Evolutionary conservation across 208 protist genomes (phyloP).

Genomic region (Acanthamoeba castellanii): DNA sequence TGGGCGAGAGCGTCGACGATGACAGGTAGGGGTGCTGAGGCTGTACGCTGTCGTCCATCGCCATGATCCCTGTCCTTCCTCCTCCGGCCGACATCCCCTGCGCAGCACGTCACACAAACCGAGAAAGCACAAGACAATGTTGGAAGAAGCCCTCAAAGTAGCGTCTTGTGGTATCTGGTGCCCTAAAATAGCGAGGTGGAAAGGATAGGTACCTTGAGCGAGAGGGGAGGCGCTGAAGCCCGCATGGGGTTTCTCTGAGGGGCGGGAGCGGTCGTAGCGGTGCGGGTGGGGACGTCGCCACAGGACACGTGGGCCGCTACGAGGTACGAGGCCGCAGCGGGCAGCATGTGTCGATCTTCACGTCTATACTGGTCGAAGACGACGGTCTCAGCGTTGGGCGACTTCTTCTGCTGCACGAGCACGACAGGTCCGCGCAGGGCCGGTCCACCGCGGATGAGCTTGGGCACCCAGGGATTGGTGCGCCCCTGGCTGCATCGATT

Average conservation of each 20-base stretch:
- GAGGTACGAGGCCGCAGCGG: slow-evolving; percentile 45
- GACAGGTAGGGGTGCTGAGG: slow-evolving; percentile 43
- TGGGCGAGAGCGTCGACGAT: background rate
- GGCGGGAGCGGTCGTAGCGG: background rate
- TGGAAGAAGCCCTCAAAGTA: background rate
- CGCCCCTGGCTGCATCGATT: slow-evolving; percentile 37
- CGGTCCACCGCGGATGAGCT: slow-evolving; percentile 41
- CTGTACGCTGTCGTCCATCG: slow-evolving; percentile 40
- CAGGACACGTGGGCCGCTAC: background rate
- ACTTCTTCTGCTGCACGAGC: slow-evolving; percentile 68
- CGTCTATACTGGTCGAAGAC: slow-evolving; percentile 58
- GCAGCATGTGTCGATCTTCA: slow-evolving; percentile 30
- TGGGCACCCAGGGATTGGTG: slow-evolving; percentile 67
- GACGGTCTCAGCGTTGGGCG: slow-evolving; percentile 65
- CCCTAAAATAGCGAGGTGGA: background rate
- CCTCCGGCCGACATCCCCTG: background rate
- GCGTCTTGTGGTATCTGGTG: no score
- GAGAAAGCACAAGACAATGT: background rate
- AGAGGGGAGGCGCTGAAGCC: slow-evolving; percentile 5
- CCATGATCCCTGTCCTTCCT: background rate
- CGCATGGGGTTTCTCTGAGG: background rate
- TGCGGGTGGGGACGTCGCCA: background rate
- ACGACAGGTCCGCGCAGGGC: slow-evolving; percentile 44
- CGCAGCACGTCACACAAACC: background rate
- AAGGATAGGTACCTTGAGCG: background rate